phyloP scores from a whole-genome alignment of 345 rosid species.

The Alliaria petiolata region DNA sequence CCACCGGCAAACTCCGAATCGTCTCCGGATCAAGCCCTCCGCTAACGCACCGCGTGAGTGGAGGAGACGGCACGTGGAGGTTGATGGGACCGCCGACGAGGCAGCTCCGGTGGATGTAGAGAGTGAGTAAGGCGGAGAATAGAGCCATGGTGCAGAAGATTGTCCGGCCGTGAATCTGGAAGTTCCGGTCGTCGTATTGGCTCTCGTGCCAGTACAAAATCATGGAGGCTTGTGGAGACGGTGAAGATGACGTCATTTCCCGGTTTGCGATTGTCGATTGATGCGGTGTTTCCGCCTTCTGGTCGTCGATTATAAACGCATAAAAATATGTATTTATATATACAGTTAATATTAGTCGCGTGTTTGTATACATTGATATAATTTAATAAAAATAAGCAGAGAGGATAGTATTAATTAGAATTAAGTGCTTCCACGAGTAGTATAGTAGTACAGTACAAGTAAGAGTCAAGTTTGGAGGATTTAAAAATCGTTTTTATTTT shows the following conservation, averaged over 20 bases:
- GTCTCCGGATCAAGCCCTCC: slow-evolving; percentile 21
- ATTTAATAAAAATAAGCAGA: neutral
- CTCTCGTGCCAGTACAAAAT: slow-evolving; percentile 34
- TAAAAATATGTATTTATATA: neutral
- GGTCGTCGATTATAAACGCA: neutral
- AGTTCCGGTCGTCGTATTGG: slow-evolving; percentile 27
- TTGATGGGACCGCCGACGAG: neutral
- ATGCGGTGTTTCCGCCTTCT: no score
- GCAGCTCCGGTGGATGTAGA: slow-evolving; percentile 31
- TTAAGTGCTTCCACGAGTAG: slow-evolving; percentile 11
- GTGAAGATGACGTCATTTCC: slow-evolving; percentile 32
- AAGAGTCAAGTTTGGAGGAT: neutral
- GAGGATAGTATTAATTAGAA: neutral
- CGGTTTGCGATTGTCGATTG: neutral
- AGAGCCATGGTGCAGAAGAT: slow-evolving; percentile 17
- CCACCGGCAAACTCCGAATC: slow-evolving; percentile 24
- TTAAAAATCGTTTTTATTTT: neutral
- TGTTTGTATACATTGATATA: neutral
- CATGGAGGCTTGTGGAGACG: slow-evolving; percentile 22
- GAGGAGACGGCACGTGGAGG: neutral
- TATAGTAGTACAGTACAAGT: no score
- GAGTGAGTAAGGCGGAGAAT: slow-evolving; percentile 25
- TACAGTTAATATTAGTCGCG: neutral
- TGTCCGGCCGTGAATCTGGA: slow-evolving; percentile 17
- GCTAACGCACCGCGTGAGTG: neutral